Evolutionary conservation across 495 filamentous ascomycete genomes (phyloP).

Genomic region (Cercophora newfieldiana): DNA sequence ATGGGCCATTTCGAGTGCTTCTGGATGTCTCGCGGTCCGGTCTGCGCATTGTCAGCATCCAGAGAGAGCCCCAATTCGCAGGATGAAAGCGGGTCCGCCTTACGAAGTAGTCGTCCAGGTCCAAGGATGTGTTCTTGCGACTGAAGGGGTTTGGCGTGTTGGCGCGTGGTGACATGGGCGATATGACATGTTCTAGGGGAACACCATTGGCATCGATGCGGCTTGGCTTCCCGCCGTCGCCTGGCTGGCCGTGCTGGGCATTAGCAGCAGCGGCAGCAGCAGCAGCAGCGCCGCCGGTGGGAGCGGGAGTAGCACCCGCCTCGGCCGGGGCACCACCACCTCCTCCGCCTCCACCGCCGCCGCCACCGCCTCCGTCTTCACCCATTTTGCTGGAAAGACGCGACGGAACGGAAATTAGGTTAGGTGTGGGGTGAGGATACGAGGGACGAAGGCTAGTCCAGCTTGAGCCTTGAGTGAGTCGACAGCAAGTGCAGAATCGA

Average conservation of each 20-base stretch:
- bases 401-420: background rate
- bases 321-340: background rate
- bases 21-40: slow-evolving; percentile 67
- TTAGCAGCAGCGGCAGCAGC: background rate
- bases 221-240: slow-evolving; percentile 5
- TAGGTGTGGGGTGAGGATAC: background rate
- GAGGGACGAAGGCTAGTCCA: slow-evolving; percentile 8
- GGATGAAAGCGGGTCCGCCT: slow-evolving; percentile 15
- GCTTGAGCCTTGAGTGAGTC: slow-evolving; percentile 3
- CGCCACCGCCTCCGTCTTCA: background rate
- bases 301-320: background rate
- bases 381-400: background rate
- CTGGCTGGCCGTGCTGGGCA: slow-evolving; percentile 1
- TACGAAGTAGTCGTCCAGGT: slow-evolving; percentile 59
- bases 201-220: slow-evolving; percentile 8
- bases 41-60: slow-evolving; percentile 29
- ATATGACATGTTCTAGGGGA: slow-evolving; percentile 24
- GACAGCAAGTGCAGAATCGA: background rate
- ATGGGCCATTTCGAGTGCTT: slow-evolving; percentile 81
- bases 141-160: slow-evolving; percentile 47
- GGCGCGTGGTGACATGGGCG: slow-evolving; percentile 35
- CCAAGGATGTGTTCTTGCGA: slow-evolving; percentile 44
- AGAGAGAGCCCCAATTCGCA: background rate
- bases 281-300: background rate
- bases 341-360: background rate